phyloP scores from a whole-genome alignment of 306 rosid genomes.

The Purshia tridentata region DNA sequence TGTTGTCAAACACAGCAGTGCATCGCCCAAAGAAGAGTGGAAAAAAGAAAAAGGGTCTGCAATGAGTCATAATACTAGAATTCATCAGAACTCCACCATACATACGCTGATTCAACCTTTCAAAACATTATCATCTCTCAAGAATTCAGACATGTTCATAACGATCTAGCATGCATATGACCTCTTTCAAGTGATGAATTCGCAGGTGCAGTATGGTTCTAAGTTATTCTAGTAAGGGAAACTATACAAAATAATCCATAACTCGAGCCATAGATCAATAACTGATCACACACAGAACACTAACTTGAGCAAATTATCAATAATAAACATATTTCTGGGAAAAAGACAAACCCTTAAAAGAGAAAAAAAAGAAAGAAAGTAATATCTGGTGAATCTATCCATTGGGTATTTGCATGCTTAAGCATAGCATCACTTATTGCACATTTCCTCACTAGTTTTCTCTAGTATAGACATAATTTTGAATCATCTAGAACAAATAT shows the following conservation, averaged over 20 bases:
- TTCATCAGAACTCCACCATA: neutral
- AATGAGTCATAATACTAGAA: neutral
- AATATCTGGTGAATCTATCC: neutral
- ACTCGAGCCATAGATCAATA: neutral
- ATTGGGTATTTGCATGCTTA: constrained; percentile 1
- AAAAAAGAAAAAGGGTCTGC: too few species aligned
- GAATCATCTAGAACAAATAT: constrained; percentile 37
- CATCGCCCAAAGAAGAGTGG: neutral
- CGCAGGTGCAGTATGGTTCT: too few species aligned
- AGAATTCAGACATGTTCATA: neutral
- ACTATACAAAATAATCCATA: neutral
- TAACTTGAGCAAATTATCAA: neutral
- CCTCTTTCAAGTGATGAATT: neutral
- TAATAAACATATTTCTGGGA: neutral
- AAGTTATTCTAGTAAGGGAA: neutral
- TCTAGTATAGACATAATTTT: constrained; percentile 25
- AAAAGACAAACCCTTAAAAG: too few species aligned
- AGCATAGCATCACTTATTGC: constrained; percentile 37
- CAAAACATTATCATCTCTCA: neutral
- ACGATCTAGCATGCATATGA: too few species aligned
- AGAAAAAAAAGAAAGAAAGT: neutral
- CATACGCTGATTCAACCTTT: neutral
- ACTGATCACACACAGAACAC: neutral
- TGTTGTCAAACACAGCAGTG: neutral
- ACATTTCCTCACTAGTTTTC: constrained; percentile 32